phyloP scores from a whole-genome alignment of 2,329 filamentous ascomycete genomes.

The Alternaria triticimaculans region DNA sequence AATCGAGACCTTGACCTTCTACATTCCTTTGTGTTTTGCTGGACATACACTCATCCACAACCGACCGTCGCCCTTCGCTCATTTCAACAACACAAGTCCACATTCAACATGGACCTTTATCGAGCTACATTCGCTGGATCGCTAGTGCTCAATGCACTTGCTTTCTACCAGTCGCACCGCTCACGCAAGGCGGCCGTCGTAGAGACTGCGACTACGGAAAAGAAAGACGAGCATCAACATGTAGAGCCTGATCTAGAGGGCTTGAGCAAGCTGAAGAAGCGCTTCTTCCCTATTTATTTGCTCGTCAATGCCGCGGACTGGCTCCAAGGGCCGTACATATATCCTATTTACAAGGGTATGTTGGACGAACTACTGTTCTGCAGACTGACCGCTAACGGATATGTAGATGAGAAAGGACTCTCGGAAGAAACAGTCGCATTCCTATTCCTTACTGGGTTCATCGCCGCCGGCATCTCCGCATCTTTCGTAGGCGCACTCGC shows the following conservation, averaged over 20 bases:
- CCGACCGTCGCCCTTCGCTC: neutral
- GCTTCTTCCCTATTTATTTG: conserved; percentile 55
- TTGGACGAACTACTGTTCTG: neutral
- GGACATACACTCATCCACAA: conserved; percentile 7
- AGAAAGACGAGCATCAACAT: conserved; percentile 33
- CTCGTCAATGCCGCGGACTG: conserved; percentile 56
- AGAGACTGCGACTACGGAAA: conserved; percentile 19
- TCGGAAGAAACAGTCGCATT: conserved; percentile 54
- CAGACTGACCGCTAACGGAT: conserved; percentile 4
- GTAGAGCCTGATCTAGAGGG: conserved; percentile 35
- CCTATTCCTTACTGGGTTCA: conserved; percentile 52
- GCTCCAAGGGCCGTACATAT: conserved; percentile 59
- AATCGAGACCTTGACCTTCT: neutral
- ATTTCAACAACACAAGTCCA: conserved; percentile 3
- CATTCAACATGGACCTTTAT: conserved; percentile 41
- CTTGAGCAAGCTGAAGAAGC: conserved; percentile 48
- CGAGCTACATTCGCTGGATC: conserved; percentile 36
- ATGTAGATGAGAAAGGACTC: conserved; percentile 53
- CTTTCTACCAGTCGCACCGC: conserved; percentile 36
- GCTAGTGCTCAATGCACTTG: conserved; percentile 35
- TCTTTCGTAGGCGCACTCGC: conserved; percentile 58
- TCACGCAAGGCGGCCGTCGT: conserved; percentile 16
- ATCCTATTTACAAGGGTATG: conserved; percentile 58
- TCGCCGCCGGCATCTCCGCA: conserved; percentile 58
- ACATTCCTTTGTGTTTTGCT: conserved; percentile 7